Evolutionary conservation across 2,329 filamentous ascomycete species (phyloP), one percentile per base, ranked within the genome.

Genomic region (Colletotrichum limetticola): DNA sequence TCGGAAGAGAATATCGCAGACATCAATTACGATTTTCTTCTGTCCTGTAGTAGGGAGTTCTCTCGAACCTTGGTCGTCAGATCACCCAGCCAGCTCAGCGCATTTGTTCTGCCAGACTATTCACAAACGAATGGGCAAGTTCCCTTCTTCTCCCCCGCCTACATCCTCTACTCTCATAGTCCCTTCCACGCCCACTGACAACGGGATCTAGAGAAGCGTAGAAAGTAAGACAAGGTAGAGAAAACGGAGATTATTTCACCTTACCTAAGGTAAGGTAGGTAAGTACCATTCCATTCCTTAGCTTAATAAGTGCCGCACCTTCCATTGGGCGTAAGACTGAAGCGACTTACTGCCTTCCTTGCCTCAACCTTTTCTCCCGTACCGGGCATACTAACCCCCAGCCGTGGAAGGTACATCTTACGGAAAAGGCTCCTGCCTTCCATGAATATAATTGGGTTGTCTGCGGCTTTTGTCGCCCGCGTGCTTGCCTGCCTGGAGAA

Each of bases 401-500:
- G 42, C 42, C n/a, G 19, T n/a, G 19, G 42, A 49, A 49, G 42
- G 42, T 49, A 49, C 19, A n/a, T 49, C 42, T 49, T 49, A 19
- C 7, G 42, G 42, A 49, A 22, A 49, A n/a, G 7, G 42, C 19
- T 22, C 19, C 42, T 22, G 9, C 19, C 19, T 22, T 49, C 42
- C 42, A 49, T 49, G 42, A 8, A 49, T 49, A 19, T 49, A n/a
- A 49, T 49, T 49, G 42, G 42, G 46, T 26, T 52, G 49, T 19
- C 28, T 65, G 46, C 24, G 37, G 42, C 49, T 37, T 30, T n/a
- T 52, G 26, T 53, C n/a, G 16, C 60, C 52, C 37, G 30, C 61
- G 19, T 49, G 42, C 28, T 12, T 63, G 61, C 61, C 61, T 63
- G 61, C 61, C 61, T 53, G 28, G 42, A 37, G 42, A 37, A 62